Evolutionary conservation across 2,329 filamentous ascomycete species (phyloP), one percentile per base, ranked within the genome.

Genomic region (Catunica adiposa): DNA sequence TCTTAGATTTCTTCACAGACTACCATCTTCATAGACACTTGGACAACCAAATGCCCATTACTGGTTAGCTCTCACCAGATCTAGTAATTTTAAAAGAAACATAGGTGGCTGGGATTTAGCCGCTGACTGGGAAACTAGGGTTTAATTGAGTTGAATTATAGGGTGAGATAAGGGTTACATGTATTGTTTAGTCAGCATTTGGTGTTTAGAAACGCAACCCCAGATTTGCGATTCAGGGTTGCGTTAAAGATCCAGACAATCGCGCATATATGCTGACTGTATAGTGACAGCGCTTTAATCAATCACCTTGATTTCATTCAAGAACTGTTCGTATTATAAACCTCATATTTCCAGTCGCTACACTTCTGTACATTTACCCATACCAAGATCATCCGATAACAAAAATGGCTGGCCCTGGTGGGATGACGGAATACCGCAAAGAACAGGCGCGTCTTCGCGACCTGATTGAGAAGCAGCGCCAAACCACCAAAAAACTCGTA

Each of bases 391-490:
- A 40, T 20, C 23, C 29, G 5, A 34, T 34, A 34, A 11, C 11
- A 51, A 42, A 50, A 31, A 58, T 58, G 57, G 57, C 56, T 42
- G 57, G 57, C 17, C 47, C 51, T 15, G 63, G 63, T 31, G 62
- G 66, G 34, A 64, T 66, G 57, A 65, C 66, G 17, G 73, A 75
- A 61, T 76, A 76, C 59, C 72, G 73, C 62, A 73, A 74, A 59
- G 70, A 74, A 46, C 72, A 74, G 59, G 66, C 70, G 50, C 68
- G 70, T 26, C 70, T 76, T 54, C 71, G 72, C 48, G 71, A 74
- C 31, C 65, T 75, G 53, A 66, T 76, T 22, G 70, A 73, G 51
- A 71, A 70, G 61, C 66, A 70, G 29, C 63, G 69, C 54, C 61
- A 67, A 55, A 62, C 70, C 17, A 64, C 70, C 55, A 63, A 66